Percentiles rank a stretch among this genome's conserved stretches.
Conservation (phyloP, 805 yeast genomes). For the Scheffersomyces stipitis region DNA sequence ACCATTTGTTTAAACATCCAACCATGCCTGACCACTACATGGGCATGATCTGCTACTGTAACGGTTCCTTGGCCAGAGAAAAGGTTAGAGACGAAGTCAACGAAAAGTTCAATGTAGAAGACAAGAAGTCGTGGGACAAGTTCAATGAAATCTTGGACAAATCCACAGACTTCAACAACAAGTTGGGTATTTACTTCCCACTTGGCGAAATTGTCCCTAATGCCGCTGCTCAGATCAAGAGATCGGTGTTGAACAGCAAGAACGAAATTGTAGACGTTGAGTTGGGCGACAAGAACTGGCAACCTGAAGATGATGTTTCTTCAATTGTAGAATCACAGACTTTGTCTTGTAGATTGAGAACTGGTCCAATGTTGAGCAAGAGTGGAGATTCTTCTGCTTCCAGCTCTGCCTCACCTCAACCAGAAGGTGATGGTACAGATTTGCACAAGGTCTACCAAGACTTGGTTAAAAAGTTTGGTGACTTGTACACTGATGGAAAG, state of each 20-base stretch:
- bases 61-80: constrained; percentile 87
- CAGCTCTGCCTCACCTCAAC: constrained; percentile 3
- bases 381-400: constrained; percentile 3
- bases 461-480: constrained; percentile 36
- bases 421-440: constrained; percentile 1
- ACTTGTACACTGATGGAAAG: constrained; percentile 49
- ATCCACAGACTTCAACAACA: constrained; percentile 35
- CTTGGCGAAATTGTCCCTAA: constrained; percentile 90
- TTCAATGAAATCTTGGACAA: constrained; percentile 56
- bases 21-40: constrained; percentile 72
- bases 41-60: constrained; percentile 96
- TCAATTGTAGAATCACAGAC: constrained; percentile 88
- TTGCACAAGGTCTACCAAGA: constrained; percentile 22
- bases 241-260: constrained; percentile 43
- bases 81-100: constrained; percentile 65
- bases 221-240: constrained; percentile 59
- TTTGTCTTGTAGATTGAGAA: constrained; percentile 74
- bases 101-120: constrained; percentile 32
- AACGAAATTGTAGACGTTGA: constrained; percentile 23
- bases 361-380: constrained; percentile 69
- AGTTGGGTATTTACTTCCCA: constrained; percentile 81
- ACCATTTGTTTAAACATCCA: constrained; percentile 86
- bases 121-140: constrained; percentile 52
- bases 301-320: constrained; percentile 62
- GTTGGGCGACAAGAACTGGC: constrained; percentile 31